These are phyloP conservation scores for Cyamopsis tetragonoloba DNA, from an alignment of 306 rosid genomes.

Conservation along the genomic window DNA sequence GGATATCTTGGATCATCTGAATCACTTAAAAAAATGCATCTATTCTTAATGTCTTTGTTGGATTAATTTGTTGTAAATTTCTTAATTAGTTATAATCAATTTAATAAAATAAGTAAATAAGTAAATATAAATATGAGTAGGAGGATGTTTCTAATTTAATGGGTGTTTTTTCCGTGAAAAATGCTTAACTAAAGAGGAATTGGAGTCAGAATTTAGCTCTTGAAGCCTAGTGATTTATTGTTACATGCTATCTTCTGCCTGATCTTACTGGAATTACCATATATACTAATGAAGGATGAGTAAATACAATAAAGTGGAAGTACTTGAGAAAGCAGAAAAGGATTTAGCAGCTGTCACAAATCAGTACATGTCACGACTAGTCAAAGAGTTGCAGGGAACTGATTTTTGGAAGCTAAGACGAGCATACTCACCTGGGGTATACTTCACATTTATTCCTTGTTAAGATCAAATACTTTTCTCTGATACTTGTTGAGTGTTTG, in stretches of 20 bases:
- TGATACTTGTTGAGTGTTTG: slow-evolving; percentile 33
- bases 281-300: slow-evolving; percentile 51
- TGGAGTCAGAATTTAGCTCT: background rate
- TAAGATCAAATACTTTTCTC: slow-evolving; percentile 1
- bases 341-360: slow-evolving; percentile 70
- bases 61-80: background rate
- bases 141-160: background rate
- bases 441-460: slow-evolving; percentile 23
- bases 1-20: slow-evolving; percentile 6
- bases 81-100: background rate
- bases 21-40: background rate
- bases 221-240: background rate
- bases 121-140: background rate
- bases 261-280: background rate
- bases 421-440: slow-evolving; percentile 97
- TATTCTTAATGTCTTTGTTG: background rate
- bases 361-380: slow-evolving; percentile 55
- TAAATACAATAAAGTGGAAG: slow-evolving; percentile 75
- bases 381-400: slow-evolving; percentile 77
- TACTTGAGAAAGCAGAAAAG: slow-evolving; percentile 83
- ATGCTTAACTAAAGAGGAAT: background rate
- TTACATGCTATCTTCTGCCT: background rate
- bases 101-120: background rate
- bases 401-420: slow-evolving; percentile 98
- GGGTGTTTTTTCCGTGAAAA: background rate